Conservation (phyloP, 345 rosid species). For the Aethionema arabicum region DNA sequence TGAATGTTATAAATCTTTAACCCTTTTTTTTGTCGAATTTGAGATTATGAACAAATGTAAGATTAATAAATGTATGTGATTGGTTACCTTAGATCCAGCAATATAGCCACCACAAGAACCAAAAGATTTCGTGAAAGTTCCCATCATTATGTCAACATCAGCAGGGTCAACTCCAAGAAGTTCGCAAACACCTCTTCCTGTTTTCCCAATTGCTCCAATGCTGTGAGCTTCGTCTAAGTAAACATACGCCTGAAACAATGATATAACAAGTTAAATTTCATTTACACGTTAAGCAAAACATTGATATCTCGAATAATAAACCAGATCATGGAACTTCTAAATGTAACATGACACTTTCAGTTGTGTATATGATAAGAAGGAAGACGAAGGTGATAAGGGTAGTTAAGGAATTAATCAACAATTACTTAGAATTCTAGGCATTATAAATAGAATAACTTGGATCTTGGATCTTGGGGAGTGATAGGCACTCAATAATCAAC, state of each 20-base stretch:
- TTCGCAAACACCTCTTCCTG: constrained; percentile 96
- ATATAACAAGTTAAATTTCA: neutral
- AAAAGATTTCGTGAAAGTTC: constrained; percentile 97
- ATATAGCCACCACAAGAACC: constrained; percentile 98
- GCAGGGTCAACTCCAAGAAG: constrained; percentile 88
- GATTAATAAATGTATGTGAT: neutral
- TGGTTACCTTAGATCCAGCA: constrained; percentile 87
- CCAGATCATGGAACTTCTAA: constrained; percentile 5
- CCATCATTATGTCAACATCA: constrained; percentile 98
- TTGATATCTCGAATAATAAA: constrained; percentile 3
- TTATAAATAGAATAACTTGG: no score
- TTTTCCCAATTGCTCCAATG: constrained; percentile 93
- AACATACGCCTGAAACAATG: constrained; percentile 58
- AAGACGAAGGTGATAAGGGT: no score
- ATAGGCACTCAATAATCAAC: no score
- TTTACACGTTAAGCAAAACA: constrained; percentile 10
- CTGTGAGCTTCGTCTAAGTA: constrained; percentile 99
- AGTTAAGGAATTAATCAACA: no score
- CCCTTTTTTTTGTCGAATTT: constrained; percentile 19
- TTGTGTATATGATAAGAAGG: no score
- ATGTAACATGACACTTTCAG: neutral
- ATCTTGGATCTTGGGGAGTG: no score
- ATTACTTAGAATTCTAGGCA: no score
- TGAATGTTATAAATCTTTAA: constrained; percentile 1
- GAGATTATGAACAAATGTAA: neutral